Percentiles rank a stretch among this genome's conserved stretches.
Evolutionary conservation across 805 yeast species (phyloP).

Genomic region (Debaryomyces maramus): DNA sequence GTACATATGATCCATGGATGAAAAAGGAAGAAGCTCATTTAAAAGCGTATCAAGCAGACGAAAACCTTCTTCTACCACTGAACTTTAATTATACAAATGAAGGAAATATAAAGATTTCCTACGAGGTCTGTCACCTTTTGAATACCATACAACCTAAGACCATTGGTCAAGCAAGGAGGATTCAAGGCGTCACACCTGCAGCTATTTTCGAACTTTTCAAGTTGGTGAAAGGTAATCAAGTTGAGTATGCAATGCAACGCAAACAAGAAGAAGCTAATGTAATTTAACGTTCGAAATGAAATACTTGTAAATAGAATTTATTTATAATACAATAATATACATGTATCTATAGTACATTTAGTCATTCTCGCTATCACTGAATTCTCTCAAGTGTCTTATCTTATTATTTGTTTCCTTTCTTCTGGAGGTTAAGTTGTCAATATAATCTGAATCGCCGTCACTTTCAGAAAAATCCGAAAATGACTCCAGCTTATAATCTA

Average conservation of each 20-base stretch:
- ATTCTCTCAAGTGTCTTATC: slow-evolving; percentile 1
- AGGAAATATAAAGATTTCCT: slow-evolving; percentile 56
- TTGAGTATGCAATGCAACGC: slow-evolving; percentile 19
- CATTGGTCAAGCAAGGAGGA: slow-evolving; percentile 91
- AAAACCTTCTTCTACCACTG: slow-evolving; percentile 66
- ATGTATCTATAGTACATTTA: slow-evolving; percentile 12
- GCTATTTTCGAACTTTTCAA: slow-evolving; percentile 79
- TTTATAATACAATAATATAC: slow-evolving; percentile 5
- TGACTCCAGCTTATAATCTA: background rate
- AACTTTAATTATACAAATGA: slow-evolving; percentile 60
- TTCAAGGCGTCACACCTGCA: slow-evolving; percentile 94
- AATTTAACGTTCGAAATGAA: background rate
- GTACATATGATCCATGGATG: slow-evolving; percentile 79
- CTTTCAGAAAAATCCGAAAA: background rate
- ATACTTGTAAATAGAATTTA: slow-evolving; percentile 16
- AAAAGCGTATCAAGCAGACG: slow-evolving; percentile 82
- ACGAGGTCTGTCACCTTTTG: slow-evolving; percentile 68
- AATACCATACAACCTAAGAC: slow-evolving; percentile 82
- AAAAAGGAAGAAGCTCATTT: slow-evolving; percentile 70
- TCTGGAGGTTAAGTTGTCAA: background rate
- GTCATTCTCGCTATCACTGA: slow-evolving; percentile 5
- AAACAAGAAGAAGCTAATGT: background rate
- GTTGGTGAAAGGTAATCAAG: slow-evolving; percentile 40
- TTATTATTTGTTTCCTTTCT: background rate
- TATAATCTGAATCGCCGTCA: background rate